Evolutionary conservation across 2,329 filamentous ascomycete species (phyloP).

Genomic region (Fusarium liriodendri): DNA sequence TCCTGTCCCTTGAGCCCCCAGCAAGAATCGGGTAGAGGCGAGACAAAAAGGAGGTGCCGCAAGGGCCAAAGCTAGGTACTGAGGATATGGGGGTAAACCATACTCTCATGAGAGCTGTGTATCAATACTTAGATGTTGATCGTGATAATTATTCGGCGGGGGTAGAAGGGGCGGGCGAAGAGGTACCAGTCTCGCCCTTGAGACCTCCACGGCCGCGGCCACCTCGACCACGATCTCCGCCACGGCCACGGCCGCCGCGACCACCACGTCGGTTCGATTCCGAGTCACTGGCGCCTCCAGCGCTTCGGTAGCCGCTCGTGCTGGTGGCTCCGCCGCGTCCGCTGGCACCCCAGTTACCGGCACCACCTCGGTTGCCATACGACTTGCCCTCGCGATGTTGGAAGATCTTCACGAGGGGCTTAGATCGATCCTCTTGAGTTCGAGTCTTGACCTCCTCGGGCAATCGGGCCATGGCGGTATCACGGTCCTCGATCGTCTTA

Average conservation of each 20-base stretch:
- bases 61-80: constrained; percentile 30
- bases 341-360: constrained; percentile 75
- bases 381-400: constrained; percentile 72
- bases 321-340: constrained; percentile 67
- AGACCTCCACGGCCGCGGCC: constrained; percentile 67
- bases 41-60: constrained; percentile 35
- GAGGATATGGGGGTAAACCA: constrained; percentile 23
- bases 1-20: constrained; percentile 34
- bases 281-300: constrained; percentile 78
- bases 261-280: constrained; percentile 68
- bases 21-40: constrained; percentile 37
- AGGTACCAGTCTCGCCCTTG: constrained; percentile 68
- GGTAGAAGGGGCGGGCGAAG: constrained; percentile 66
- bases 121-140: constrained; percentile 24
- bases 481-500: constrained; percentile 81
- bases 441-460: constrained; percentile 81
- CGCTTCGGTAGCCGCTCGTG: constrained; percentile 85
- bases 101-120: constrained; percentile 26
- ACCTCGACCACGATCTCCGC: constrained; percentile 67
- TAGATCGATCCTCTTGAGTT: constrained; percentile 77
- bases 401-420: constrained; percentile 86
- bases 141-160: constrained; percentile 53
- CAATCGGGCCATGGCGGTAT: constrained; percentile 79
- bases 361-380: constrained; percentile 70
- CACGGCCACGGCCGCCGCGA: constrained; percentile 68